Base-by-base conservation (phyloP, 129 eudicot genomes). In the Artemisia tridentata region DNA sequence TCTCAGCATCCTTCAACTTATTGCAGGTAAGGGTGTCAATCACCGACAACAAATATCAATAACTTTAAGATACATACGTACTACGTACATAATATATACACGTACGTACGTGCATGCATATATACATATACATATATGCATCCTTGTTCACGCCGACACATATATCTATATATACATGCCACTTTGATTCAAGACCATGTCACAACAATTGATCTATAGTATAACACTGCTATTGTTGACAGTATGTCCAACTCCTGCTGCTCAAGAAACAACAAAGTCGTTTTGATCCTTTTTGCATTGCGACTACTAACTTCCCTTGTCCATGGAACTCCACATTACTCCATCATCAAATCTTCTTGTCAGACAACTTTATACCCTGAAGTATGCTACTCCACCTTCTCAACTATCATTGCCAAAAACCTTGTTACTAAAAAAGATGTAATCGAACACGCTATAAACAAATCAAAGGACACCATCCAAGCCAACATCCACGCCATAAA, bases 291-390 rank as follows among this genome's bases (percentile, higher is more conserved):
- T 4, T 59, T 29, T 49, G 58, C 59, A 12, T 13, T 11, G 21
- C 70, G 13, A 8, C 21, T 67, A 1, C 45, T 67, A 7, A 43
- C 57, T 14, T 41, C 56, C 45, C 20, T 19, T 16, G 38, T 48
- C 20, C 78, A 63, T 51, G 78, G 31, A 60, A 45, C 31, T 13
- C 11, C 41, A 19, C 15, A 72, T 50, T 50, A 50, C 34, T 3
- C 14, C 59, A 34, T 56, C 12, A 27, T 75, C 51, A 75, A 61
- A 65, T 31, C 41, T 7, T 31, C 55, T 72, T 82, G 74, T 80
- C 88, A 5, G 82, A 95, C 72, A 69, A 88, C 96, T 20, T 66
- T 79, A 20, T 86, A 88, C 78, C 88, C 90, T 1, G 82, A 88
- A 2, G 50, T 88, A 8, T 91, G 97, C 81, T 80, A 80, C 80